Percentiles rank a stretch among this genome's conserved stretches.
Evolutionary conservation across 768 basidiomycete species (phyloP).

Genomic region (Xerocomellus chrysenteron): DNA sequence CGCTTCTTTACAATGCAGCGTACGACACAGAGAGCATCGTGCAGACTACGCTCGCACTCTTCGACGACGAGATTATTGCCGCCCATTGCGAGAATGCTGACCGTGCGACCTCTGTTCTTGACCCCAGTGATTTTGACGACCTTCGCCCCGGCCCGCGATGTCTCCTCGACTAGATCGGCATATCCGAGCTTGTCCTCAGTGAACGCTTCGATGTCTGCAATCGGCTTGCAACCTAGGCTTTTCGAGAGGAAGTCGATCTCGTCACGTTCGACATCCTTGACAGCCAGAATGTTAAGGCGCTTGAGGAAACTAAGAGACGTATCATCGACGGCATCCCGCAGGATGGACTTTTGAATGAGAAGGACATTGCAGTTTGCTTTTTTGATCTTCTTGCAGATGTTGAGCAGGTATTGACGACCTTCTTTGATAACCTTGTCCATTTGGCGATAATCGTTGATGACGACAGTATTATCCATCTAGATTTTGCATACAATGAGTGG

Average conservation of each 20-base stretch:
- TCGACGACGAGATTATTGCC: constrained; percentile 91
- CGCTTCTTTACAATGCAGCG: constrained; percentile 98
- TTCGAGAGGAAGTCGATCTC: constrained; percentile 97
- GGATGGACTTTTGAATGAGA: constrained; percentile 98
- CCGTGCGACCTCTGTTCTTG: constrained; percentile 91
- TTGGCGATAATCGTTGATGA: constrained; percentile 98
- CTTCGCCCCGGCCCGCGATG: constrained; percentile 75
- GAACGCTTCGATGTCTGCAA: constrained; percentile 97
- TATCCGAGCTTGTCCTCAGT: constrained; percentile 97
- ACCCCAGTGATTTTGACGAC: constrained; percentile 94
- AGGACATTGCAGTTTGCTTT: constrained; percentile 99
- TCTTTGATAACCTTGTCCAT: constrained; percentile 99
- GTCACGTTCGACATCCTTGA: constrained; percentile 98
- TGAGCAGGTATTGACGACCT: constrained; percentile 95
- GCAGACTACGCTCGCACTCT: constrained; percentile 95
- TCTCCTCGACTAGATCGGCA: constrained; percentile 94
- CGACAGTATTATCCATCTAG: constrained; percentile 99
- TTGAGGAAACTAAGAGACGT: constrained; percentile 97
- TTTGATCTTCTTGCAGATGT: constrained; percentile 99
- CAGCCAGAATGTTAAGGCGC: constrained; percentile 91
- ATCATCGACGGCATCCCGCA: constrained; percentile 98
- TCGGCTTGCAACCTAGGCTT: constrained; percentile 91
- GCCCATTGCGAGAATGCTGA: constrained; percentile 94
- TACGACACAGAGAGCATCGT: constrained; percentile 98
- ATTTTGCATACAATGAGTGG: background rate